Evolutionary conservation across 2,329 filamentous ascomycete genomes (phyloP), one percentile per base, ranked within the genome.

Genomic region (Parascedosporium putredinis): DNA sequence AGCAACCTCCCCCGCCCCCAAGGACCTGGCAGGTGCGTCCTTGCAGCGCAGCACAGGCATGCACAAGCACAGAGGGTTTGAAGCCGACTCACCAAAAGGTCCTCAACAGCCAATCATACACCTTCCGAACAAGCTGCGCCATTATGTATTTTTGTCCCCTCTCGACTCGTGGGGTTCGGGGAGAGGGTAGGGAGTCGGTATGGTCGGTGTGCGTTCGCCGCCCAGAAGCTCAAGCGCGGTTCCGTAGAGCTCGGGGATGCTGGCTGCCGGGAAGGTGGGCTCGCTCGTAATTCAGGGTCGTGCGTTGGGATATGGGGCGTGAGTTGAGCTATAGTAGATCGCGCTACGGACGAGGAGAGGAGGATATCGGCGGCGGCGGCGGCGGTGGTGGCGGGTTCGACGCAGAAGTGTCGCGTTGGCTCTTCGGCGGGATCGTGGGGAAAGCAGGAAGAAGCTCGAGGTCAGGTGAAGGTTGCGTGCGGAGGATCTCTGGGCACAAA

Each of bases 51-150:
- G 29, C 22, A 22, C 22, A 36, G 7, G 45, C 20, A 27, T 33
- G 16, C 45, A 16, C 27, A 24, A 20, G 22, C 20, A 34, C 16
- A 18, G 20, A n/a, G 23, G n/a, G 18, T 33, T 50, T 49, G n/a
- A n/a, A n/a, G n/a, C n/a, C 44, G 29, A 52, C 80, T 74, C 63
- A 97, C 91, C 93, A 98, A 72, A 98, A 97, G 62, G 93, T 86
- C 75, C 91, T 84, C 72, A 98, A 74, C 67, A 97, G 76, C 91
- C 91, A 97, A 80, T 97, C 93, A 76, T 97, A 97, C 68, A 98
- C 84, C 71, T 83, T 85, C 64, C 85, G 86, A 70, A 98, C 95
- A 66, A 98, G 73, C 60, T 88, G 86, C 61, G 88, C 86, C 90
- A 97, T 97, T 69, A 60, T 61, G 20, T 49, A 43, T 43, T 20